Evolutionary conservation across 257 asterid species (phyloP).

Genomic region (Capsicum pubescens): DNA sequence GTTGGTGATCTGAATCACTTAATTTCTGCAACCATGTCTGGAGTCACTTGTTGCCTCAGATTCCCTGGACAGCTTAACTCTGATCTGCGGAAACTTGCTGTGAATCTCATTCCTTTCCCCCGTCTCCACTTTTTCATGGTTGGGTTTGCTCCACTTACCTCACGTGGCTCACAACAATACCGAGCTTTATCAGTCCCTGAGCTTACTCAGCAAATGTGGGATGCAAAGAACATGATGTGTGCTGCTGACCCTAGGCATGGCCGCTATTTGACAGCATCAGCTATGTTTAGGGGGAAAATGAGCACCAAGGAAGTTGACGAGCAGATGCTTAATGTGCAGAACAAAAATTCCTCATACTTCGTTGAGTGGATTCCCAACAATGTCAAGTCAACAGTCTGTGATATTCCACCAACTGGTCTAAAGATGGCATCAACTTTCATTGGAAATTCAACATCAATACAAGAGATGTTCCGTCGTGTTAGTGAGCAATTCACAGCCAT

Average conservation of each 20-base stretch:
- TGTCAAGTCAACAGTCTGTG: conserved; percentile 46
- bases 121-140: conserved; percentile 42
- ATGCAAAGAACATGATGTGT: conserved; percentile 37
- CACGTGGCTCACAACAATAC: conserved; percentile 38
- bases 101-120: conserved; percentile 39
- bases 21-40: conserved; percentile 46
- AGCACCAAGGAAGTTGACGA: conserved; percentile 36
- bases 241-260: conserved; percentile 37
- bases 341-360: conserved; percentile 37
- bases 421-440: conserved; percentile 37
- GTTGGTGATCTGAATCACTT: conserved; percentile 46
- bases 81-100: conserved; percentile 36
- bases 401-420: conserved; percentile 42
- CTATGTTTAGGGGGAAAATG: conserved; percentile 36
- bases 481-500: conserved; percentile 37
- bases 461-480: conserved; percentile 37
- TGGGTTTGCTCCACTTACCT: conserved; percentile 39
- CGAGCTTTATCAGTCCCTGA: conserved; percentile 36
- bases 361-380: conserved; percentile 43
- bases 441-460: conserved; percentile 35
- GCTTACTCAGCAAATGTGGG: conserved; percentile 41
- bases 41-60: conserved; percentile 44
- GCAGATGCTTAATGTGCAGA: conserved; percentile 40
- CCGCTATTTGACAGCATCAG: conserved; percentile 34
- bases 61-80: conserved; percentile 49